These are phyloP conservation scores for Podaxis sp. DNA, from an alignment of 768 basidiomycete genomes.

Conservation along the genomic window DNA sequence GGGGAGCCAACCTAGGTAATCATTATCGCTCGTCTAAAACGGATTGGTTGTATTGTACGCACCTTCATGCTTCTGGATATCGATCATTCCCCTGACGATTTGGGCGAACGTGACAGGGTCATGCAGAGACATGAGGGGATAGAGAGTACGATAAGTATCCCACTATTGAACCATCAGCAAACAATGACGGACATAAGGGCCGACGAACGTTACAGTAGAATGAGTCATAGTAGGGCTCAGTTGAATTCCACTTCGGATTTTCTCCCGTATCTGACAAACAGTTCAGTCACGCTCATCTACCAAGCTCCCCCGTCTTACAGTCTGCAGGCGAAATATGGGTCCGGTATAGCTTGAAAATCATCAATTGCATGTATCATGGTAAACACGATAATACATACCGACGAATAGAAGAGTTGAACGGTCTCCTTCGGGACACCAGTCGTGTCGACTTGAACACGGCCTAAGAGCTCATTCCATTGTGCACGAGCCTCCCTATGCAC, in stretches of 20 bases:
- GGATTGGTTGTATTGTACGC: background rate
- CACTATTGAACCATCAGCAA: constrained; percentile 32
- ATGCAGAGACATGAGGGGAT: constrained; percentile 59
- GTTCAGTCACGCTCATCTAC: background rate
- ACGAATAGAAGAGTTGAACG: constrained; percentile 55
- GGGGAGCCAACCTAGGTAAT: constrained; percentile 54
- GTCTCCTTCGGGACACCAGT: constrained; percentile 44
- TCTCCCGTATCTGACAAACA: constrained; percentile 49
- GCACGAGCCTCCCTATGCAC: constrained; percentile 38
- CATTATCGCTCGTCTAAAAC: background rate
- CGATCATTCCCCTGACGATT: constrained; percentile 62
- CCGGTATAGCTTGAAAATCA: constrained; percentile 41
- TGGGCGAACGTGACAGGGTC: constrained; percentile 54
- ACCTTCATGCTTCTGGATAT: constrained; percentile 67
- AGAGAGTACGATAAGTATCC: constrained; percentile 64
- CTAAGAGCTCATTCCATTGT: constrained; percentile 55
- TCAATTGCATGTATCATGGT: background rate
- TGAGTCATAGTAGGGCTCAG: constrained; percentile 63
- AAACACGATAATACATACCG: constrained; percentile 27
- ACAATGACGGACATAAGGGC: background rate
- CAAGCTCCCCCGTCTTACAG: constrained; percentile 32
- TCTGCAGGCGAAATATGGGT: constrained; percentile 63
- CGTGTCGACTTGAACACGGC: constrained; percentile 49
- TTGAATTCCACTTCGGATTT: constrained; percentile 60
- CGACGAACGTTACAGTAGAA: constrained; percentile 61